phyloP scores from a whole-genome alignment of 2,329 filamentous ascomycete genomes.

The Ceratocystis harringtonii region DNA sequence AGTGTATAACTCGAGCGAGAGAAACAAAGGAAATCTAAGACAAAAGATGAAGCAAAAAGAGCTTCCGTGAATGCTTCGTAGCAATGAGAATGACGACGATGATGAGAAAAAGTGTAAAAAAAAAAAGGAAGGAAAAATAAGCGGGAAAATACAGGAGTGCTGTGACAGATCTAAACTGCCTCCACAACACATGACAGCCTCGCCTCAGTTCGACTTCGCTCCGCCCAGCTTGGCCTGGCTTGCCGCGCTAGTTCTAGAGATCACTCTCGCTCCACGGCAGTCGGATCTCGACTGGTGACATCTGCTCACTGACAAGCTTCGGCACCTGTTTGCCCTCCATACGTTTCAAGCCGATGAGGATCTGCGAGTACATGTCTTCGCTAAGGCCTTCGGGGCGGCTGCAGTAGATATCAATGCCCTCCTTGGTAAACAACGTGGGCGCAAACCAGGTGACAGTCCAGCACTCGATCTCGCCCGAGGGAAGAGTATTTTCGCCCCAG shows the following conservation, averaged over 20 bases:
- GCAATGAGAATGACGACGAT: neutral
- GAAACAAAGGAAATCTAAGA: slow-evolving; percentile 7
- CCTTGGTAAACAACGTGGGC: slow-evolving; percentile 67
- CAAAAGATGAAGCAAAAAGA: neutral
- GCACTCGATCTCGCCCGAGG: slow-evolving; percentile 32
- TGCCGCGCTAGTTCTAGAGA: slow-evolving; percentile 4
- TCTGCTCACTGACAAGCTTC: slow-evolving; percentile 33
- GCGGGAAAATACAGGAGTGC: neutral
- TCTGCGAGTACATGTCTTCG: slow-evolving; percentile 38
- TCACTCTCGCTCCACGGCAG: slow-evolving; percentile 33
- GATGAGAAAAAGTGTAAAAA: neutral
- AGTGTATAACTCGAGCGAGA: neutral
- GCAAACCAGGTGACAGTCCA: slow-evolving; percentile 80
- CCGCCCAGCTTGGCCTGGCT: neutral
- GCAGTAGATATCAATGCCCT: slow-evolving; percentile 66
- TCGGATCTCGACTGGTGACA: slow-evolving; percentile 37
- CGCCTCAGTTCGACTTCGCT: too few species aligned
- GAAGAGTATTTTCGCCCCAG: slow-evolving; percentile 43
- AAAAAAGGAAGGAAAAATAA: neutral
- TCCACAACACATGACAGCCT: too few species aligned
- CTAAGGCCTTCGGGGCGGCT: slow-evolving; percentile 45
- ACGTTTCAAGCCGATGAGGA: slow-evolving; percentile 36
- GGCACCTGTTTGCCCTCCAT: slow-evolving; percentile 40
- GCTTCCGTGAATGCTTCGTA: neutral
- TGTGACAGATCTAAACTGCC: neutral